Base-by-base conservation (phyloP, 352 stramenopile genomes). In the Globisporangium camurandrum region DNA sequence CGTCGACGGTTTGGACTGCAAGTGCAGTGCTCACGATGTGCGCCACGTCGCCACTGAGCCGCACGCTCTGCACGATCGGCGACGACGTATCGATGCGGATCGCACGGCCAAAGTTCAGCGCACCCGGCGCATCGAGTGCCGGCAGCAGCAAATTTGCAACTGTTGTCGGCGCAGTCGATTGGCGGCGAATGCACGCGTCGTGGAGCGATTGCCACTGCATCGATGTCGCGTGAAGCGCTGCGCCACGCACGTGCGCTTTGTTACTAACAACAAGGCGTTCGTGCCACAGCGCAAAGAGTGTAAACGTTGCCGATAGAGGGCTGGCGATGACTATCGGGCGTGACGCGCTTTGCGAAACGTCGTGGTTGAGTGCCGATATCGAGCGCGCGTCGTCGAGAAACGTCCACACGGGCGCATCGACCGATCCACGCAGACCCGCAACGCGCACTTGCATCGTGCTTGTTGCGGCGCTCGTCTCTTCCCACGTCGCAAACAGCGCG, bases 81-180 rank as follows among this genome's bases (percentile, higher is more conserved):
- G 38, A 26, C 1, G 68, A 71, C 1, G 76, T 80, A 57, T 88
- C 79, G n/a, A 90, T 60, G 14, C 53, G 57, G 14, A 90, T 61
- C 10, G 59, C 49, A 9, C 66, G 67, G 1, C n/a, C 37, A 57
- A 80, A 87, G 44, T 85, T 71, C 19, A 90, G 51, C 3, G 75
- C 59, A 8, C 70, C 70, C 5, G 68, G 56, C 0, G 71, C 68
- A 33, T 75, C 75, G 16, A 77, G 22, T 11, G 67, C 53, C 3
- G 79, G 75, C 2, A 90, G 58, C 16, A 82, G 37, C 9, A 90
- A 31, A 41, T 70, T 78, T 0, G 62, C 67, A 9, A 62, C 37
- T 4, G 70, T 78, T 0, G 49, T 45, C 0, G 71, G 57, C 3
- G 49, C 49, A 0, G 67, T 69, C 0, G 71, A 80, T 12, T 62